phyloP scores from a whole-genome alignment of 768 basidiomycete species.

The Rhizopogon sp. region DNA sequence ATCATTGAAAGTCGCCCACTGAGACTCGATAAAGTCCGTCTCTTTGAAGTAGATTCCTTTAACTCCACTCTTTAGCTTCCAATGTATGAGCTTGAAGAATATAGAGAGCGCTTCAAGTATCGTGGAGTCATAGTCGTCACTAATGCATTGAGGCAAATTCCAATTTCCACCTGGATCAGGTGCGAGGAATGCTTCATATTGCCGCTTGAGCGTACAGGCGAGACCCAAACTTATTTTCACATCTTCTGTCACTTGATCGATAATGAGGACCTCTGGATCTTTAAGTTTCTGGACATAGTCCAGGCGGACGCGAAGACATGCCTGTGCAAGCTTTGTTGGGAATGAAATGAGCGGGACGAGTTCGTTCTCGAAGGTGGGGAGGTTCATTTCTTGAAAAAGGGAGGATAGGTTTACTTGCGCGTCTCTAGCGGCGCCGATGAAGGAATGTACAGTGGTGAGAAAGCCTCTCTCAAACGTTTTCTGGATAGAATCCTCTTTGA shows the following conservation, averaged over 20 bases:
- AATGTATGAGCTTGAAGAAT: conserved; percentile 92
- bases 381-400: conserved; percentile 80
- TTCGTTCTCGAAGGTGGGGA: conserved; percentile 87
- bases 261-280: conserved; percentile 84
- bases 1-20: conserved; percentile 93
- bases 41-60: conserved; percentile 96
- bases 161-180: conserved; percentile 86
- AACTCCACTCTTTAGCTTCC: conserved; percentile 90
- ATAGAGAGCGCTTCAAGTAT: conserved; percentile 82
- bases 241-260: conserved; percentile 93
- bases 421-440: conserved; percentile 81
- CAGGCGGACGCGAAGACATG: conserved; percentile 82
- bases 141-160: conserved; percentile 85
- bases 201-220: conserved; percentile 91
- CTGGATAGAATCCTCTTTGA: conserved; percentile 96
- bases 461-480: conserved; percentile 90
- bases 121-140: conserved; percentile 84
- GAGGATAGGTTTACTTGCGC: conserved; percentile 78
- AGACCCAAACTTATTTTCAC: conserved; percentile 86
- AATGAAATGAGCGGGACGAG: conserved; percentile 93
- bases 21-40: conserved; percentile 94
- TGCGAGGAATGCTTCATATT: conserved; percentile 87
- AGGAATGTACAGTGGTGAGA: conserved; percentile 79
- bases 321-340: conserved; percentile 91
- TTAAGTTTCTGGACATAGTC: conserved; percentile 85